Percentiles rank a stretch among this genome's conserved stretches.
These are phyloP conservation scores for Agastache rugosa DNA, from an alignment of 257 asterid genomes.

Conservation along the genomic window DNA sequence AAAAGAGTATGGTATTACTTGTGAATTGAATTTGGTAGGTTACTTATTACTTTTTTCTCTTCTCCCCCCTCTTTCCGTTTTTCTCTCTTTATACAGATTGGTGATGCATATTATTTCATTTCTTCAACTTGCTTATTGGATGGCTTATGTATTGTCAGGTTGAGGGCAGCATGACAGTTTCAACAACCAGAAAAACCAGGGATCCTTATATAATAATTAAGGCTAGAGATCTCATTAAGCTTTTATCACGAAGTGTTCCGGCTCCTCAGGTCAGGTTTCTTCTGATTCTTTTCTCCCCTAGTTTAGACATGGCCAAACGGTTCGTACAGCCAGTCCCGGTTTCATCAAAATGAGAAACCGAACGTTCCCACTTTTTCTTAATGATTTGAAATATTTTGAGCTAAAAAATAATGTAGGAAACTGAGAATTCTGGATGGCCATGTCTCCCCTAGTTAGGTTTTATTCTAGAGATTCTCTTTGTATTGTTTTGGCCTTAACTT, in stretches of 20 bases:
- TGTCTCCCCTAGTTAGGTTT: neutral
- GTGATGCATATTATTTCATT: neutral
- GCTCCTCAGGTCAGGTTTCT: constrained; percentile 74
- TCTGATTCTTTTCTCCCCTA: neutral
- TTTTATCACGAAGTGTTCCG: constrained; percentile 94
- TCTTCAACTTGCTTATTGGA: constrained; percentile 14
- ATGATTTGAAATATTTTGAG: too few relatives aligned
- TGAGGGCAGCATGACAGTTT: constrained; percentile 91
- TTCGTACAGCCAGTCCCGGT: neutral
- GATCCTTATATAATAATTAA: constrained; percentile 85
- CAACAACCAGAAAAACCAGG: constrained; percentile 83
- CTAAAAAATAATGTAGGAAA: too few relatives aligned
- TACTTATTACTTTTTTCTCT: neutral
- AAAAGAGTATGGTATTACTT: constrained; percentile 70
- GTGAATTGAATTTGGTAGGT: constrained; percentile 80
- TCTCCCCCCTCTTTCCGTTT: neutral
- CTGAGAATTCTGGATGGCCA: too few relatives aligned
- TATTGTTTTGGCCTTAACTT: constrained; percentile 13
- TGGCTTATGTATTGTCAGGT: constrained; percentile 53
- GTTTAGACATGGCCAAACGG: neutral
- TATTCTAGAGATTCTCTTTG: neutral
- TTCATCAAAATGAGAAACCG: neutral
- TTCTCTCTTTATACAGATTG: neutral
- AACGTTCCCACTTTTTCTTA: neutral
- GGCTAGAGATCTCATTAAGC: constrained; percentile 93